A percentile compares a stretch with the other conserved stretches of the same genome.
Evolutionary conservation across 352 stramenopile genomes (phyloP).

Genomic region (Phytophthora hibernalis): DNA sequence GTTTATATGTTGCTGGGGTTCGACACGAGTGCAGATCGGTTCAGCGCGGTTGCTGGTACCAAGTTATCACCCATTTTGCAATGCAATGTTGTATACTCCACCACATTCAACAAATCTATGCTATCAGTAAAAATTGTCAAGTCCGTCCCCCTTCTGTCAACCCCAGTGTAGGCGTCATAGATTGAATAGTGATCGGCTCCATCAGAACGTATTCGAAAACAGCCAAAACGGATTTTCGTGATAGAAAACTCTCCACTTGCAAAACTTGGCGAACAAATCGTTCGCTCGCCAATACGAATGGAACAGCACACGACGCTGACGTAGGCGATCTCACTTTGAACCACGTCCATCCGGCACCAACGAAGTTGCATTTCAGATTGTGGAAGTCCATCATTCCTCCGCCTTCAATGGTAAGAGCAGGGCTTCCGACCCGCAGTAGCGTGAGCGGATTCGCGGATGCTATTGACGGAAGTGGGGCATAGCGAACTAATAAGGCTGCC

Average conservation of each 20-base stretch:
- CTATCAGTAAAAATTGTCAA: conserved; percentile 37
- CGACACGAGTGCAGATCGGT: conserved; percentile 36
- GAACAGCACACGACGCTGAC: conserved; percentile 16
- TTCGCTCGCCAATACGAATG: conserved; percentile 29
- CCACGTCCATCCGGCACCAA: conserved; percentile 24
- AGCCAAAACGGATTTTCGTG: conserved; percentile 22
- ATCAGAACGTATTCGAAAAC: conserved; percentile 33
- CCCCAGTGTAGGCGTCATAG: conserved; percentile 22
- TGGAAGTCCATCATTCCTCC: conserved; percentile 31
- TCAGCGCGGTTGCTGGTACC: conserved; percentile 28
- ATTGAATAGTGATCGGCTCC: conserved; percentile 30
- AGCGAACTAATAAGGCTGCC: conserved; percentile 39
- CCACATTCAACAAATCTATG: conserved; percentile 18
- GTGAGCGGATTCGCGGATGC: conserved; percentile 21
- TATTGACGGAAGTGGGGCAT: conserved; percentile 37
- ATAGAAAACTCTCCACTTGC: conserved; percentile 32
- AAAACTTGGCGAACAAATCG: conserved; percentile 22
- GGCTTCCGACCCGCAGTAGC: conserved; percentile 23
- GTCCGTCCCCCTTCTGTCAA: conserved; percentile 22
- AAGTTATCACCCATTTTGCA: conserved; percentile 41
- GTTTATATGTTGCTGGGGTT: conserved; percentile 28
- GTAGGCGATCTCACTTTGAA: conserved; percentile 20
- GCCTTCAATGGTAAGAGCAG: conserved; percentile 26
- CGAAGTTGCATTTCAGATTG: conserved; percentile 39
- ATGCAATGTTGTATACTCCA: conserved; percentile 26